These are phyloP conservation scores for Eleusine coracana DNA, from an alignment of 176 grass and related monocot species.

Conservation along the genomic window DNA sequence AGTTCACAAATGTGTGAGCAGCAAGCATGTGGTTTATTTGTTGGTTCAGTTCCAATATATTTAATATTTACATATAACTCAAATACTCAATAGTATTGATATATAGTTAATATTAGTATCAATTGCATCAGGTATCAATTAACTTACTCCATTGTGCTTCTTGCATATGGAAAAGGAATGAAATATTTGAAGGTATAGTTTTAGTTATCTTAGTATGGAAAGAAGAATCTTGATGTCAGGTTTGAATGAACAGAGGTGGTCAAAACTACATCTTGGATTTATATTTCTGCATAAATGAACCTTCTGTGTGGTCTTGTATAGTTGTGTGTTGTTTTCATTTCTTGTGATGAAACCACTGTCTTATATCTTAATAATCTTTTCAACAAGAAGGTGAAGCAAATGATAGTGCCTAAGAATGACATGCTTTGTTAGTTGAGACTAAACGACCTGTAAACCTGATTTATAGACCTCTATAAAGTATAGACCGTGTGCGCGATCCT, in stretches of 20 bases:
- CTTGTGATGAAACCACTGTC: neutral
- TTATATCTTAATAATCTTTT: neutral
- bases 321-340: neutral
- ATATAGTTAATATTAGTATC: conserved; percentile 36
- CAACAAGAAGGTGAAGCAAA: neutral
- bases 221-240: neutral
- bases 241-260: neutral
- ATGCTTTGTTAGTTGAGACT: neutral
- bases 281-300: neutral
- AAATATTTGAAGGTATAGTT: conserved; percentile 42
- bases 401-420: neutral
- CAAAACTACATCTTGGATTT: conserved; percentile 21
- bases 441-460: neutral
- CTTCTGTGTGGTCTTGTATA: neutral
- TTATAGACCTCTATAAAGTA: neutral
- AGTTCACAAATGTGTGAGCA: neutral
- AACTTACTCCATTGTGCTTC: conserved; percentile 18
- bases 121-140: conserved; percentile 37
- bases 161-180: conserved; percentile 36
- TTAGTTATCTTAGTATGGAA: conserved; percentile 16
- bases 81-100: neutral
- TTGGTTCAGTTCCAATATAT: conserved; percentile 20
- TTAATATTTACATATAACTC: neutral
- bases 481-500: neutral
- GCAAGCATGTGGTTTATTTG: conserved; percentile 2